phyloP scores from a whole-genome alignment of 2,329 filamentous ascomycete genomes.

The Lecanosticta acicola region DNA sequence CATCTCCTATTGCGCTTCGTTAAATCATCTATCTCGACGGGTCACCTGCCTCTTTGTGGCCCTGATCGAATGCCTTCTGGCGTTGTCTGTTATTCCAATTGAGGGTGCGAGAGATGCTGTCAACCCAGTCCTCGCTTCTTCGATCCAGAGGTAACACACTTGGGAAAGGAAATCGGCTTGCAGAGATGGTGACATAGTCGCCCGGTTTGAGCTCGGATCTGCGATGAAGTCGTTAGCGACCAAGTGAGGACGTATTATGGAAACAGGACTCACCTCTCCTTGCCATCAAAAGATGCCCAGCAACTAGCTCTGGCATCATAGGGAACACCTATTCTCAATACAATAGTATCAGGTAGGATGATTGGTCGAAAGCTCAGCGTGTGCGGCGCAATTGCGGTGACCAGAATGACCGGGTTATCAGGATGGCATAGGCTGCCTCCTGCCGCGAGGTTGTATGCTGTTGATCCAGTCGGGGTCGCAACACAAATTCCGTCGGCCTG shows the following conservation, averaged over 20 bases:
- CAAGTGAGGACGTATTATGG: not conserved
- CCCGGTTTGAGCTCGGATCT: conserved; percentile 61
- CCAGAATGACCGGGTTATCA: conserved; percentile 91
- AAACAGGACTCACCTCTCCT: conserved; percentile 56
- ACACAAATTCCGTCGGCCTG: conserved; percentile 91
- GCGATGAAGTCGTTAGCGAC: not conserved
- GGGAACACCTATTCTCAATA: conserved; percentile 86
- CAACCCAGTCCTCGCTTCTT: conserved; percentile 72
- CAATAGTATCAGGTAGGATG: conserved; percentile 91
- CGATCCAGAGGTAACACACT: conserved; percentile 65
- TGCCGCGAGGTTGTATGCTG: conserved; percentile 90
- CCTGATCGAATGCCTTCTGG: conserved; percentile 57
- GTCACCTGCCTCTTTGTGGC: not conserved
- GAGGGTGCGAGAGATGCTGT: conserved; percentile 71
- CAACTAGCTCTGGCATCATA: conserved; percentile 83
- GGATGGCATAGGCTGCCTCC: conserved; percentile 94
- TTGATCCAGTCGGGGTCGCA: conserved; percentile 88
- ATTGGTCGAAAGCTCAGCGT: conserved; percentile 95
- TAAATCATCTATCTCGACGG: not conserved
- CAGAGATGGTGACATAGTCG: conserved; percentile 80
- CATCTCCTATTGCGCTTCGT: not conserved
- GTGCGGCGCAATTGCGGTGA: conserved; percentile 91
- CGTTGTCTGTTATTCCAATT: conserved; percentile 77
- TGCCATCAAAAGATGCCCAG: conserved; percentile 97
- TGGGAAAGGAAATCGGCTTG: conserved; percentile 74